Evolutionary conservation across 768 basidiomycete genomes (phyloP).

Genomic region (Leucosporidium creatinivorum): DNA sequence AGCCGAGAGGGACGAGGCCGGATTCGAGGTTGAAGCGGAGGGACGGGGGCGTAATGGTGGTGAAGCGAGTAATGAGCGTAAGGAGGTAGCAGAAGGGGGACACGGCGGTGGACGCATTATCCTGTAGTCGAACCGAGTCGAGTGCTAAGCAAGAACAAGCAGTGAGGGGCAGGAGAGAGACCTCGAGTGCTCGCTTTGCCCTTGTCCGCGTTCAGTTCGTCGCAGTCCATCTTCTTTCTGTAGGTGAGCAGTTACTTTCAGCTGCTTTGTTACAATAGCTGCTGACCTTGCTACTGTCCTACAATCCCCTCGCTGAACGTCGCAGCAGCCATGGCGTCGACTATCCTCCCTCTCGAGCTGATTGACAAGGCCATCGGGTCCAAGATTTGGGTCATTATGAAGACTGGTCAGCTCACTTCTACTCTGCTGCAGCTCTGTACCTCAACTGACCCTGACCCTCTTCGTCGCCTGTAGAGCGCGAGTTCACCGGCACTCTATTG

Average conservation of each 20-base stretch:
- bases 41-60: too few species aligned
- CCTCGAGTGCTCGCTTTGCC: too few species aligned
- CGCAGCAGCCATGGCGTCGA: conserved; percentile 6
- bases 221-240: too few species aligned
- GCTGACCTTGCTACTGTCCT: not conserved
- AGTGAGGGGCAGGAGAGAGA: too few species aligned
- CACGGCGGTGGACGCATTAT: too few species aligned
- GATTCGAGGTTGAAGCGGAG: too few species aligned
- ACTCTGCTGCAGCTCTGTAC: not conserved
- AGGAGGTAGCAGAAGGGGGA: too few species aligned
- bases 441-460: not conserved
- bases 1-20: too few species aligned
- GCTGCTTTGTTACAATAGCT: not conserved
- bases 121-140: too few species aligned
- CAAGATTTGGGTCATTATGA: conserved; percentile 97
- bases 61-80: too few species aligned
- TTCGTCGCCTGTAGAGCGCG: conserved; percentile 59
- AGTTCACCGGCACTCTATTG: conserved; percentile 88
- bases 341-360: conserved; percentile 52
- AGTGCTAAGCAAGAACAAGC: too few species aligned
- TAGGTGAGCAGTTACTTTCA: not conserved
- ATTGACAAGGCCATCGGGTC: conserved; percentile 98
- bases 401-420: conserved; percentile 41
- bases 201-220: too few species aligned
- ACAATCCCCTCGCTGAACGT: not conserved